Evolutionary conservation across 257 asterid genomes (phyloP).

Genomic region (Solanum gandarillasii): DNA sequence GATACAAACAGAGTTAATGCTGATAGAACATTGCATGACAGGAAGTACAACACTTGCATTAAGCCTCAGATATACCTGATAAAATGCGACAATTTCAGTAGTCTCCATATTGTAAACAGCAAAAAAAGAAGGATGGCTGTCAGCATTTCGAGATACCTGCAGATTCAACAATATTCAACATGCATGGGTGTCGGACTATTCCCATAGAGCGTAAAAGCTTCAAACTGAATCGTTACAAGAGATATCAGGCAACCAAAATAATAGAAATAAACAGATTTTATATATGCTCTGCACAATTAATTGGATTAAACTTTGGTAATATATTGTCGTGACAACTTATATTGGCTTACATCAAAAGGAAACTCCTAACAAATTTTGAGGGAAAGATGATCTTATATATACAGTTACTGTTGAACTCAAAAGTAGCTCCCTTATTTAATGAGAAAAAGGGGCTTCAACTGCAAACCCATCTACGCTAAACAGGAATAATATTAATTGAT

Average conservation of each 20-base stretch:
- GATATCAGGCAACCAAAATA: neutral
- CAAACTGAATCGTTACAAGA: neutral
- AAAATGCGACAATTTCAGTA: conserved; percentile 75
- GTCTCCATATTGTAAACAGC: conserved; percentile 98
- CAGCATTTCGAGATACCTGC: conserved; percentile 75
- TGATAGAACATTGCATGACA: neutral
- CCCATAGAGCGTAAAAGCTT: neutral
- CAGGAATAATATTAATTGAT: neutral
- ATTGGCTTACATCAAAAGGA: neutral
- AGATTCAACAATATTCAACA: conserved; percentile 14
- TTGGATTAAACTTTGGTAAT: neutral
- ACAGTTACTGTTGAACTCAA: neutral
- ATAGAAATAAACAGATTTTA: neutral
- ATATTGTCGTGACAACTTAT: neutral
- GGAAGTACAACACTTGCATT: neutral
- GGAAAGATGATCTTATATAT: neutral
- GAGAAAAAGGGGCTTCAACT: neutral
- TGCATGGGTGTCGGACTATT: conserved; percentile 1
- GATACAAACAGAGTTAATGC: neutral
- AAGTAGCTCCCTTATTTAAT: neutral
- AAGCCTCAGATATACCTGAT: conserved; percentile 48
- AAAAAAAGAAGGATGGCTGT: conserved; percentile 85
- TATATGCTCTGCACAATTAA: neutral
- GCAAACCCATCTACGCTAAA: neutral
- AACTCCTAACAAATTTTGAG: neutral